Conservation (phyloP, 108 stramenopile species). For the Cylindrotheca closterium region DNA sequence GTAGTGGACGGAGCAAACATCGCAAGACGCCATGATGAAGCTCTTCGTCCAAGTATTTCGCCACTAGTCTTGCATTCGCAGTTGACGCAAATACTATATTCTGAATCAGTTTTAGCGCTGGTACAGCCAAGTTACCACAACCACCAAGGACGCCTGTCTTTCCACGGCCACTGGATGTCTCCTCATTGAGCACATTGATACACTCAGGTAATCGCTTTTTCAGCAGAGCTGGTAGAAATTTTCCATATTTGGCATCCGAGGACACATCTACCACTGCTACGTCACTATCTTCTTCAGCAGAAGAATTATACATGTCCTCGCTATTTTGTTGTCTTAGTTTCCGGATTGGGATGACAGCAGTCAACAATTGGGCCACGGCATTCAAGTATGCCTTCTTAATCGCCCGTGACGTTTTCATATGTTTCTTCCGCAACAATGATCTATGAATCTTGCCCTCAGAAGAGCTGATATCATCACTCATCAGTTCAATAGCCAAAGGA, state of each 20-base stretch:
- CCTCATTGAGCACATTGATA: slow-evolving; percentile 36
- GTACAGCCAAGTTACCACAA: slow-evolving; percentile 22
- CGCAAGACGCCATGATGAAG: slow-evolving; percentile 36
- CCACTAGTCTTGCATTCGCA: slow-evolving; percentile 51
- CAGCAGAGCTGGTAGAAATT: slow-evolving; percentile 50
- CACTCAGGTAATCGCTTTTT: slow-evolving; percentile 53
- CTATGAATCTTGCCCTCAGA: slow-evolving; percentile 46
- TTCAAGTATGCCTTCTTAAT: slow-evolving; percentile 42
- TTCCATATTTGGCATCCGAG: neutral
- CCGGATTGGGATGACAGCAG: slow-evolving; percentile 50
- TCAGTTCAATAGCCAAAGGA: slow-evolving; percentile 71
- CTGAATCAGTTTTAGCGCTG: slow-evolving; percentile 26
- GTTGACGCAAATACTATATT: slow-evolving; percentile 22
- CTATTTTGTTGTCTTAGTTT: slow-evolving; percentile 23
- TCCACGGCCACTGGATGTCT: slow-evolving; percentile 42
- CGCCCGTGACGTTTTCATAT: slow-evolving; percentile 27
- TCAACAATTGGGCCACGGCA: slow-evolving; percentile 44
- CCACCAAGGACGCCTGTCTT: slow-evolving; percentile 26
- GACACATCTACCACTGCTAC: neutral
- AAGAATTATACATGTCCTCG: neutral
- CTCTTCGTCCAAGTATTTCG: slow-evolving; percentile 34
- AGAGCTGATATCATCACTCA: slow-evolving; percentile 50
- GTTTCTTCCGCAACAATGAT: slow-evolving; percentile 30
- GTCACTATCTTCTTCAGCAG: neutral
- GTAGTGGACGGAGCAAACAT: slow-evolving; percentile 18